A percentile compares a stretch with the other conserved stretches of the same genome.
phyloP scores from a whole-genome alignment of 352 stramenopile genomes.

The Phytophthora sp. region DNA sequence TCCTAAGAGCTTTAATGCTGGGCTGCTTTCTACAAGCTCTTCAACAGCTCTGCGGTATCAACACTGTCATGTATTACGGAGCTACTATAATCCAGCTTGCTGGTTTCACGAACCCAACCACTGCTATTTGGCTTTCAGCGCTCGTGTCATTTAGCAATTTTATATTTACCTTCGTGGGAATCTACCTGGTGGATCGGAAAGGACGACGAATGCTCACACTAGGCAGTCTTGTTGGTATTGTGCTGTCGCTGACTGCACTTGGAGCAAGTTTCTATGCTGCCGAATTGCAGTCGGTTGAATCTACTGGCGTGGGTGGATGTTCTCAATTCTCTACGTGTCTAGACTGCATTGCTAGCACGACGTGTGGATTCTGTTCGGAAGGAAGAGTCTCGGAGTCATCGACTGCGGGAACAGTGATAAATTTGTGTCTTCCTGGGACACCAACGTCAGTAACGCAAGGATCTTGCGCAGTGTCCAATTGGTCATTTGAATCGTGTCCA shows the following conservation, averaged over 20 bases:
- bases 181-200: slow-evolving; percentile 36
- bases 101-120: slow-evolving; percentile 71
- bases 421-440: slow-evolving; percentile 40
- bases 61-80: slow-evolving; percentile 90
- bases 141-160: slow-evolving; percentile 59
- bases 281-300: slow-evolving; percentile 23
- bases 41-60: slow-evolving; percentile 83
- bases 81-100: slow-evolving; percentile 85
- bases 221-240: slow-evolving; percentile 29
- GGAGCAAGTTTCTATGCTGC: slow-evolving; percentile 37
- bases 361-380: slow-evolving; percentile 51
- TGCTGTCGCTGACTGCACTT: slow-evolving; percentile 28
- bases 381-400: slow-evolving; percentile 1
- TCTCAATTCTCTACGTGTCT: slow-evolving; percentile 59
- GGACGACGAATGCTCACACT: slow-evolving; percentile 34
- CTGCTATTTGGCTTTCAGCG: slow-evolving; percentile 81
- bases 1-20: slow-evolving; percentile 37
- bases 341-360: slow-evolving; percentile 63
- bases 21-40: slow-evolving; percentile 55
- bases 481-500: slow-evolving; percentile 62
- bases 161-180: slow-evolving; percentile 45
- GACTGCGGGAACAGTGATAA: slow-evolving; percentile 4
- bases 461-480: slow-evolving; percentile 34
- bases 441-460: slow-evolving; percentile 10
- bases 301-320: slow-evolving; percentile 41